Conservation (phyloP, 306 rosid species). For the Gleditsia sinensis region DNA sequence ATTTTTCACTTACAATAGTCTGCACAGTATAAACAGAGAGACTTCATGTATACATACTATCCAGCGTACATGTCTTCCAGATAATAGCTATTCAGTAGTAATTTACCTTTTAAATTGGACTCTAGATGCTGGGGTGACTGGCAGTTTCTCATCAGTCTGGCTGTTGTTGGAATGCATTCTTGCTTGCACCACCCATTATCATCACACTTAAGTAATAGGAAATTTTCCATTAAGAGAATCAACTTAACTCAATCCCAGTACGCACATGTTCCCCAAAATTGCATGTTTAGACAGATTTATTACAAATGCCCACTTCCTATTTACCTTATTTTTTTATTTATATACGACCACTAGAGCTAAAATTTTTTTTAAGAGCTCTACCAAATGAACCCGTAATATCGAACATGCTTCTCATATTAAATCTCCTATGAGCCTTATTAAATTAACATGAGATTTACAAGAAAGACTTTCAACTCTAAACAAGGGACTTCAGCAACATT, state of each 20-base stretch:
- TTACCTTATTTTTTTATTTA: not conserved
- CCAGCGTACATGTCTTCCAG: not conserved
- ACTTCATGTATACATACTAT: not conserved
- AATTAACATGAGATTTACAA: not conserved
- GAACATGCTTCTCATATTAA: not conserved
- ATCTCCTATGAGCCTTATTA: not conserved
- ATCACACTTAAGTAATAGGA: not conserved
- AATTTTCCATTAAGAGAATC: not conserved
- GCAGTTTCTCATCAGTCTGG: slow-evolving; percentile 29
- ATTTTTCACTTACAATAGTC: not conserved
- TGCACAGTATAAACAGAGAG: not conserved
- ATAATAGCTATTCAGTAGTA: not conserved
- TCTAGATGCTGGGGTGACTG: slow-evolving; percentile 25
- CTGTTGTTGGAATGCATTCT: slow-evolving; percentile 42
- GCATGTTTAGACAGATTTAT: not conserved
- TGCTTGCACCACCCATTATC: slow-evolving; percentile 17
- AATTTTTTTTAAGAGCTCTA: not conserved
- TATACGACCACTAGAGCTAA: not conserved
- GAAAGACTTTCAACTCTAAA: not conserved
- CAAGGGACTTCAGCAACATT: not conserved
- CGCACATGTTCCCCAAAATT: not conserved
- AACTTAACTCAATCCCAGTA: not conserved
- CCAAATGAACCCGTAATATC: not conserved
- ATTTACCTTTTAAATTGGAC: not conserved
- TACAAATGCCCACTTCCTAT: not conserved